Evolutionary conservation across 2,329 filamentous ascomycete genomes (phyloP).

Genomic region (Diaporthe caulivora): DNA sequence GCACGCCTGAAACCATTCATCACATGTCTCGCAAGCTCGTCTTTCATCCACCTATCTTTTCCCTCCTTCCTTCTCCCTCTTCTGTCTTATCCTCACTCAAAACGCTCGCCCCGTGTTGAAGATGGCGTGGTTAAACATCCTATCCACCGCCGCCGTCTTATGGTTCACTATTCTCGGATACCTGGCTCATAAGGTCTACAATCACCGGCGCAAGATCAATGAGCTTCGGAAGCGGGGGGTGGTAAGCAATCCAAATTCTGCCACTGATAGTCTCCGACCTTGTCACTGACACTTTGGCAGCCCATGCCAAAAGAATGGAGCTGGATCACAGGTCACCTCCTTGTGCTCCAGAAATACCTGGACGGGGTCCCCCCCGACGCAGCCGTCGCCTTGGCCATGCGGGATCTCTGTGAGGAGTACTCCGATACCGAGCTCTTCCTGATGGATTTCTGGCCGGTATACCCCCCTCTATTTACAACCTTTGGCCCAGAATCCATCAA

Average conservation of each 20-base stretch:
- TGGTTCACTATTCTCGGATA: slow-evolving; percentile 5
- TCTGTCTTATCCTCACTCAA: too few relatives aligned
- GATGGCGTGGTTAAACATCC: slow-evolving; percentile 1
- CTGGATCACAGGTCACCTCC: slow-evolving; percentile 25
- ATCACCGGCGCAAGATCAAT: slow-evolving; percentile 19
- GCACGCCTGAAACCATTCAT: too few relatives aligned
- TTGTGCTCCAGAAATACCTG: slow-evolving; percentile 20
- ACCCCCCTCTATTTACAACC: slow-evolving; percentile 10
- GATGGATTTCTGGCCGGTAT: slow-evolving; percentile 22
- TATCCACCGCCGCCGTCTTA: neutral
- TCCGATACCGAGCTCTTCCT: slow-evolving; percentile 20
- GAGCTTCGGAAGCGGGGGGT: slow-evolving; percentile 18
- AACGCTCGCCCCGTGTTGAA: too few relatives aligned
- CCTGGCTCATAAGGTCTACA: neutral
- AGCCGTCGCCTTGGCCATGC: slow-evolving; percentile 9
- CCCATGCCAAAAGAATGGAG: slow-evolving; percentile 11
- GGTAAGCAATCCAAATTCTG: neutral
- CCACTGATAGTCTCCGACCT: too few relatives aligned
- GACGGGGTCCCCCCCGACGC: slow-evolving; percentile 14
- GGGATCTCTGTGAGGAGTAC: slow-evolving; percentile 4
- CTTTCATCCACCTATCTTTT: too few relatives aligned
- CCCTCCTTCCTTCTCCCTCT: too few relatives aligned
- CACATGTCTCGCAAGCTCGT: too few relatives aligned
- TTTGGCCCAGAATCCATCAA: slow-evolving; percentile 8
- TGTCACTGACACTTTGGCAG: neutral